A percentile compares a stretch with the other conserved stretches of the same genome.
Conservation (phyloP, 1,284 basidiomycete genomes). For the Leccinum solheimii region DNA sequence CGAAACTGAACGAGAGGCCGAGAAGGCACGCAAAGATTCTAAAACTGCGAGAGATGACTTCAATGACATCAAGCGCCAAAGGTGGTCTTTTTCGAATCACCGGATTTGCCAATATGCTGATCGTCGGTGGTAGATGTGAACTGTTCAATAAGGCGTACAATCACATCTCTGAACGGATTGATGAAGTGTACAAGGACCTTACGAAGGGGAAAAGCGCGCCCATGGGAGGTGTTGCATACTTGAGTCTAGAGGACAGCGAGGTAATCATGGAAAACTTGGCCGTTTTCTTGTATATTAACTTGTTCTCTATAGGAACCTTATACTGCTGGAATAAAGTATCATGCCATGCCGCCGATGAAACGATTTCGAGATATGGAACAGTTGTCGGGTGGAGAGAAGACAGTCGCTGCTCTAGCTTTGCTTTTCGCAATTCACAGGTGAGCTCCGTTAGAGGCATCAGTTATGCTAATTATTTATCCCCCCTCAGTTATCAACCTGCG, state of each 20-base stretch:
- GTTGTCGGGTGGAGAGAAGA: slow-evolving; percentile 97
- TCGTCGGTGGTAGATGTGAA: slow-evolving; percentile 52
- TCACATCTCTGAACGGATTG: slow-evolving; percentile 93
- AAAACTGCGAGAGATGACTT: slow-evolving; percentile 89
- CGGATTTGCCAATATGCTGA: neutral
- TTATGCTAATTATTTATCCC: slow-evolving; percentile 2
- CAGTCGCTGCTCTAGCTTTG: slow-evolving; percentile 93
- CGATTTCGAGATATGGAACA: slow-evolving; percentile 99
- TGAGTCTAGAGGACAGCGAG: slow-evolving; percentile 94
- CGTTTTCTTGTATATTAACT: slow-evolving; percentile 4
- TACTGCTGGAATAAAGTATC: slow-evolving; percentile 93
- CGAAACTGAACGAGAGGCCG: slow-evolving; percentile 75
- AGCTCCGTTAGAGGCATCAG: neutral
- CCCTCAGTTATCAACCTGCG: slow-evolving; percentile 86
- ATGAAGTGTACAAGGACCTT: slow-evolving; percentile 96
- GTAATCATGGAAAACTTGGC: slow-evolving; percentile 42
- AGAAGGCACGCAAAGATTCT: slow-evolving; percentile 80
- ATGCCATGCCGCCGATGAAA: slow-evolving; percentile 99
- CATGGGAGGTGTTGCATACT: slow-evolving; percentile 95
- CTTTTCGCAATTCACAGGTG: slow-evolving; percentile 96
- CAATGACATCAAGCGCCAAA: slow-evolving; percentile 81
- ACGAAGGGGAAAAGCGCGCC: slow-evolving; percentile 93
- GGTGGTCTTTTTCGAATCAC: slow-evolving; percentile 45
- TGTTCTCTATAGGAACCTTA: slow-evolving; percentile 80
- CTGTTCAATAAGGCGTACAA: slow-evolving; percentile 96